Base-by-base conservation (phyloP, 257 asterid species). In the Primulina huaijiensis region DNA sequence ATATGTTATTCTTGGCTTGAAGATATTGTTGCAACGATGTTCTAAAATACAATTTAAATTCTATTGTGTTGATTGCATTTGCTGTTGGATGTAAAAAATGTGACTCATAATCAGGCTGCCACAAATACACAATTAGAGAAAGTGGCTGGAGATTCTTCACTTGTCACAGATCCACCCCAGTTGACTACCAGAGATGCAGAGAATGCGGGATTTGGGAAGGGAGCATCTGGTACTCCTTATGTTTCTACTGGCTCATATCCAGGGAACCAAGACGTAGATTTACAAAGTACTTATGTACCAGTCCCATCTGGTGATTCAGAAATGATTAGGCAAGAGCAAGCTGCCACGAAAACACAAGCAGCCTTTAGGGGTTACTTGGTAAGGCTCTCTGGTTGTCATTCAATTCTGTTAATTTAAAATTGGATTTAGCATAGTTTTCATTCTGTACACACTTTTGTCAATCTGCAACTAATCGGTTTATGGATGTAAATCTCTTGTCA, bases 361-460 rank as follows among this genome's bases (percentile, higher is more conserved):
- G 90, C 84, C 65, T 87, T 92, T 75, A 83, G 93, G 76, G 95
- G 96, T 75, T 89, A 87, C 77, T 74, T 92, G 97, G 97, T 87
- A 89, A 70, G 12, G 14, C 60, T 78, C 59, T 57, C 70, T 59
- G 50, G 57, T 52, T 65, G 64, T 66, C 27, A 74, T 23, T 23
- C 25, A 23, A 23, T 33, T 17, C 17, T 17, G 27, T 62, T 50
- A 60, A 58, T 61, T 30, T 50, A 34, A 31, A 16, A 12, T 43
- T 17, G 46, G 7, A 20, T 12, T 20, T 71, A 60, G 61, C 70
- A 14, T 25, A 35, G 37, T 19, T 6, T 27, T 14, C 31, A 53
- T 10, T 27, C 14, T 69, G 52, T n/a, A 1, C 21, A 25, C 37
- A 10, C 33, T 75, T 16, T 37, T 20, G 29, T 63, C 35, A 57